Percentiles rank a stretch among this genome's conserved stretches.
Conservation (phyloP, 148 eudicot genomes). For the Beta vulgaris region DNA sequence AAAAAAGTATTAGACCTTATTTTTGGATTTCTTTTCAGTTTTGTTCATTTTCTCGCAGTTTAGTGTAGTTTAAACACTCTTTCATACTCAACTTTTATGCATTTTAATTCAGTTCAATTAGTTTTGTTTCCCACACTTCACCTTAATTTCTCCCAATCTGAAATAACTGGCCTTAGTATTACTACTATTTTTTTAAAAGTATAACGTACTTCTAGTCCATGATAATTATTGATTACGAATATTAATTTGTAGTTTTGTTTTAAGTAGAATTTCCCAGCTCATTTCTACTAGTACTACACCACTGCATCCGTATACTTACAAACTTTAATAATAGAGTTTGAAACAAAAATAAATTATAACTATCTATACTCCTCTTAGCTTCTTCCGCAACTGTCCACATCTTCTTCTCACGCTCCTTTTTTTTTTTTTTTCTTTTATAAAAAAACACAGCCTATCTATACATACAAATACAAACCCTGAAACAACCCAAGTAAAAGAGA, state of each 20-base stretch:
- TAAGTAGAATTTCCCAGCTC: conserved; percentile 18
- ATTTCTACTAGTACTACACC: not conserved
- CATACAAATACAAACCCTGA: conserved; percentile 12
- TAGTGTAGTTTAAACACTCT: too few relatives aligned
- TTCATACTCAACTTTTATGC: too few relatives aligned
- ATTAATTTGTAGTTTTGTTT: not conserved
- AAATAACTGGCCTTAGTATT: too few relatives aligned
- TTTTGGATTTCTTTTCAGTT: too few relatives aligned
- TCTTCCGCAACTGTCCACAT: conserved; percentile 25
- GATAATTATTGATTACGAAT: not conserved
- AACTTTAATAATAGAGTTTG: conserved; percentile 12
- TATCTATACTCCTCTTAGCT: too few relatives aligned
- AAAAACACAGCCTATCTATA: not conserved
- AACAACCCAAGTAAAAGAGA: not conserved
- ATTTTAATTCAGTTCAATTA: too few relatives aligned
- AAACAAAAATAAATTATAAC: too few relatives aligned
- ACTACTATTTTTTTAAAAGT: too few relatives aligned
- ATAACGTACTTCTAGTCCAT: not conserved
- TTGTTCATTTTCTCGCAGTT: too few relatives aligned
- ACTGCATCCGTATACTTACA: not conserved
- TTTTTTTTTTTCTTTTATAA: not conserved
- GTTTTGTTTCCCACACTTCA: too few relatives aligned
- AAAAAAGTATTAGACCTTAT: too few relatives aligned
- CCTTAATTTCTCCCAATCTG: too few relatives aligned
- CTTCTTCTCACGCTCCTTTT: not conserved